Evolutionary conservation across 2,329 filamentous ascomycete species (phyloP).

Genomic region (Phialocephala sp.): DNA sequence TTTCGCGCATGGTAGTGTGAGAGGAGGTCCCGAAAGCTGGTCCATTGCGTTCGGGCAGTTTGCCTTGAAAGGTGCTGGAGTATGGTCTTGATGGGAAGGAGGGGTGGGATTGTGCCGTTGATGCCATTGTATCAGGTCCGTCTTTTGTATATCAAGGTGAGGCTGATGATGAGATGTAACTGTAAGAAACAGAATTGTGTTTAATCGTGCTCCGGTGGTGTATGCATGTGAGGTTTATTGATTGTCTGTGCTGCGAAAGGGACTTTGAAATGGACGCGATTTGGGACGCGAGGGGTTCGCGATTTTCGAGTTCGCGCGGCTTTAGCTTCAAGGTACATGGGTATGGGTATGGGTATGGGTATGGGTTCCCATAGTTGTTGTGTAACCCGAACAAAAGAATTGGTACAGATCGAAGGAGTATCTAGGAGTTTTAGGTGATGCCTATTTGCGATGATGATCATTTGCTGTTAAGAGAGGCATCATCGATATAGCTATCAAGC

Average conservation of each 20-base stretch:
- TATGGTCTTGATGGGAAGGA: constrained; percentile 53
- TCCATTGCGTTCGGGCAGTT: constrained; percentile 55
- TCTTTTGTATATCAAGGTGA: not conserved
- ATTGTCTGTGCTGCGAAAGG: constrained; percentile 3
- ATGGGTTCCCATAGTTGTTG: not conserved
- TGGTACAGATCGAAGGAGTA: not conserved
- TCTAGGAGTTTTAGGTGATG: too few relatives aligned
- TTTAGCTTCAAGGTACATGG: not conserved
- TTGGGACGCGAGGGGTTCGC: not conserved
- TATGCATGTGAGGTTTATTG: constrained; percentile 19
- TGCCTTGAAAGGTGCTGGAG: constrained; percentile 50
- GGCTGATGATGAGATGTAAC: not conserved
- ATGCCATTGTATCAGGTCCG: constrained; percentile 44
- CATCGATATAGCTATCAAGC: too few relatives aligned
- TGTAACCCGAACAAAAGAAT: not conserved
- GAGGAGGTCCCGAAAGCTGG: constrained; percentile 46
- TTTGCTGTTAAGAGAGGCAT: too few relatives aligned
- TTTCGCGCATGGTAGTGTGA: constrained; percentile 42
- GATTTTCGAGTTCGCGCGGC: constrained; percentile 7
- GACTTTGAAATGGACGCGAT: constrained; percentile 7
- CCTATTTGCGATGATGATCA: too few relatives aligned
- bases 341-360: too few relatives aligned
- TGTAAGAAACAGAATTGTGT: not conserved
- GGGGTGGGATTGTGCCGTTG: constrained; percentile 54
- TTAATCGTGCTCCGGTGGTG: constrained; percentile 8